These are phyloP conservation scores for Thymus mandschuricus DNA, from an alignment of 257 asterid genomes.

Conservation along the genomic window DNA sequence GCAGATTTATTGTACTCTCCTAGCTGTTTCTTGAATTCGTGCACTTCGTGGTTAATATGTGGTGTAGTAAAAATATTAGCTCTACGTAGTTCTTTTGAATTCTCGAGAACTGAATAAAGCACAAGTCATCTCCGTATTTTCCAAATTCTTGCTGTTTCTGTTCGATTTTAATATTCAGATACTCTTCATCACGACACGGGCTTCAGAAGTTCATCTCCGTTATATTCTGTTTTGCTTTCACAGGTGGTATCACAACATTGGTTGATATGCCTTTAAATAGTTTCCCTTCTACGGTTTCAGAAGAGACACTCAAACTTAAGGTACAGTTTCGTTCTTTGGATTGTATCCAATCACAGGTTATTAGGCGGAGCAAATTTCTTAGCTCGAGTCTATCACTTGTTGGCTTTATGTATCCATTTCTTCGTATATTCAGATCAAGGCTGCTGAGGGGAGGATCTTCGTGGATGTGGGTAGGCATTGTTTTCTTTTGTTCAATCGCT, in stretches of 20 bases:
- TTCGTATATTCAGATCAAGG: slow-evolving; percentile 56
- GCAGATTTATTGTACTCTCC: slow-evolving; percentile 13
- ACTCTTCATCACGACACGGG: not conserved
- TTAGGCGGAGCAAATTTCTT: not conserved
- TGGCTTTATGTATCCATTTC: not conserved
- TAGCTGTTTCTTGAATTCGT: not conserved
- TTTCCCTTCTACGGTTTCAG: slow-evolving; percentile 84
- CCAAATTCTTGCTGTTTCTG: not conserved
- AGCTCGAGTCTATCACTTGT: not conserved
- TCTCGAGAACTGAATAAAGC: too few relatives aligned
- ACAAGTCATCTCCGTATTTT: not conserved
- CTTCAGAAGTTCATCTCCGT: slow-evolving; percentile 1
- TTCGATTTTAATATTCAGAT: not conserved
- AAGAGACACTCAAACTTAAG: slow-evolving; percentile 85
- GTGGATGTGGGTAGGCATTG: slow-evolving; percentile 85
- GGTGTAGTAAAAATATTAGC: not conserved
- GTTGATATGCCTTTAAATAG: slow-evolving; percentile 97
- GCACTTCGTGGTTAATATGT: not conserved
- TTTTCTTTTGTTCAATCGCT: slow-evolving; percentile 7
- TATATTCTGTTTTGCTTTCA: slow-evolving; percentile 13
- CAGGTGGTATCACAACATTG: slow-evolving; percentile 96
- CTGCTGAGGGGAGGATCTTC: slow-evolving; percentile 80
- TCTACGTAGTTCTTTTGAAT: too few relatives aligned
- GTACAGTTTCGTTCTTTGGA: slow-evolving; percentile 35
- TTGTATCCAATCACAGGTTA: not conserved